A percentile compares a stretch with the other conserved stretches of the same genome.
Conservation (phyloP, 2,329 filamentous ascomycete species). For the Fusarium equiseti region DNA sequence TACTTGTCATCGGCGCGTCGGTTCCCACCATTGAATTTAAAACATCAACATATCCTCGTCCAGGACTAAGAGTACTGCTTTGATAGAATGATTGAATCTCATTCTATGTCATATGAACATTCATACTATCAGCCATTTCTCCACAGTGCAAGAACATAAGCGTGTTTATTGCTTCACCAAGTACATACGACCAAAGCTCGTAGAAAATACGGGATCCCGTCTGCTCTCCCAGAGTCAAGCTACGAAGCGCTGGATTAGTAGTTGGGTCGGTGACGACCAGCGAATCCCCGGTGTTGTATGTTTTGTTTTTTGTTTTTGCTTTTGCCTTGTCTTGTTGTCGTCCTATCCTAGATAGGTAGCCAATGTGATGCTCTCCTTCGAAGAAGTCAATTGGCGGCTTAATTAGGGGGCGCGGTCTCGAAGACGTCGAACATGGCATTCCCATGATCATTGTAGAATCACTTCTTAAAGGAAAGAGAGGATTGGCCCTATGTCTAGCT, state of each 20-base stretch:
- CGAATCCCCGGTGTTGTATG: constrained; percentile 40
- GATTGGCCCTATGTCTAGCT: background rate
- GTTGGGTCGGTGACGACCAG: constrained; percentile 38
- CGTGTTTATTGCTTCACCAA: no score
- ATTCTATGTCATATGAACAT: background rate
- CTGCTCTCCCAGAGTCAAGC: constrained; percentile 37
- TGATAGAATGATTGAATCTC: background rate
- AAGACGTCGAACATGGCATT: background rate
- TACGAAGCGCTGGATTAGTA: constrained; percentile 40
- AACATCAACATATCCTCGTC: background rate
- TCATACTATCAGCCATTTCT: background rate
- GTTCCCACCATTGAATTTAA: background rate
- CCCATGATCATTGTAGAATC: background rate
- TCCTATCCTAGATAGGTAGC: background rate
- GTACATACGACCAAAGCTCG: constrained; percentile 30
- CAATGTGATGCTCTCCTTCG: background rate
- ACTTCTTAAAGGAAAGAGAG: background rate
- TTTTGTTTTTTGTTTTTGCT: background rate
- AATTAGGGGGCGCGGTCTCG: background rate
- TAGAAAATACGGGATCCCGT: constrained; percentile 38
- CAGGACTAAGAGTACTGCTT: background rate
- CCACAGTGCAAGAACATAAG: background rate
- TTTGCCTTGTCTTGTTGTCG: background rate
- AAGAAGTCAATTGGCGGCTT: background rate
- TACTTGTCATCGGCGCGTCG: background rate